A percentile compares a stretch with the other conserved stretches of the same genome.
These are phyloP conservation scores for Fusarium piperis DNA, from an alignment of 2,329 filamentous ascomycete genomes.

Conservation along the genomic window DNA sequence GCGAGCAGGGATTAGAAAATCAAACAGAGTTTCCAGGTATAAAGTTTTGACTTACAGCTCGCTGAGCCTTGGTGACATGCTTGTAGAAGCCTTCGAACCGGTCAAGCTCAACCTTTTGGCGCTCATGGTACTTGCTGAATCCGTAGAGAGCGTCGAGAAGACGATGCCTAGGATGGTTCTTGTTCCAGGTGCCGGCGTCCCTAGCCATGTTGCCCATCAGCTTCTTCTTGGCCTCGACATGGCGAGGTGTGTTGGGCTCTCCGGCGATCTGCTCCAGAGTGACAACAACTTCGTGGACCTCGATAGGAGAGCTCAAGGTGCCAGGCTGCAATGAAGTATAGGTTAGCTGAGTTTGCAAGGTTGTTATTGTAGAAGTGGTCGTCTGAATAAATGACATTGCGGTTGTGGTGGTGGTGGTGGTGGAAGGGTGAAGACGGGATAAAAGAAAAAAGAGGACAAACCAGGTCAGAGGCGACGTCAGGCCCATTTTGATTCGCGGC, in stretches of 20 bases:
- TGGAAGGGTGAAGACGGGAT: not conserved
- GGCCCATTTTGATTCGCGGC: constrained; percentile 4
- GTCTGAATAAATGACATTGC: not conserved
- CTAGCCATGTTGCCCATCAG: constrained; percentile 44
- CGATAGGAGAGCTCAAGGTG: constrained; percentile 16
- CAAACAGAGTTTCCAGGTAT: not conserved
- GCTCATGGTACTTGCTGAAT: constrained; percentile 48
- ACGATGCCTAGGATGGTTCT: constrained; percentile 51
- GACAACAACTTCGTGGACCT: constrained; percentile 42
- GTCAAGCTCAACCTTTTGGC: constrained; percentile 50
- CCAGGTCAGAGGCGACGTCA: constrained; percentile 26
- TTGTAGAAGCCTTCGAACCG: constrained; percentile 50
- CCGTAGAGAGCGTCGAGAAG: constrained; percentile 53
- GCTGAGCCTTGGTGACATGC: constrained; percentile 48
- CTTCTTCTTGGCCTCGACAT: constrained; percentile 44
- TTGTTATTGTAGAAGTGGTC: not conserved
- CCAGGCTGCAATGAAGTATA: constrained; percentile 10
- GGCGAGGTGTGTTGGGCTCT: constrained; percentile 36
- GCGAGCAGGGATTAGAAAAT: not conserved
- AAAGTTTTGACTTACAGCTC: constrained; percentile 17
- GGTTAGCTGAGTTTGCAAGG: constrained; percentile 9
- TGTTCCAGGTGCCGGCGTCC: constrained; percentile 45
- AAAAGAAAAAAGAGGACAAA: constrained; percentile 18
- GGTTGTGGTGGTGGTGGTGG: not conserved
- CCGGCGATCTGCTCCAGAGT: constrained; percentile 39